phyloP scores from a whole-genome alignment of 1,284 basidiomycete species.

The Athelia sp. region DNA sequence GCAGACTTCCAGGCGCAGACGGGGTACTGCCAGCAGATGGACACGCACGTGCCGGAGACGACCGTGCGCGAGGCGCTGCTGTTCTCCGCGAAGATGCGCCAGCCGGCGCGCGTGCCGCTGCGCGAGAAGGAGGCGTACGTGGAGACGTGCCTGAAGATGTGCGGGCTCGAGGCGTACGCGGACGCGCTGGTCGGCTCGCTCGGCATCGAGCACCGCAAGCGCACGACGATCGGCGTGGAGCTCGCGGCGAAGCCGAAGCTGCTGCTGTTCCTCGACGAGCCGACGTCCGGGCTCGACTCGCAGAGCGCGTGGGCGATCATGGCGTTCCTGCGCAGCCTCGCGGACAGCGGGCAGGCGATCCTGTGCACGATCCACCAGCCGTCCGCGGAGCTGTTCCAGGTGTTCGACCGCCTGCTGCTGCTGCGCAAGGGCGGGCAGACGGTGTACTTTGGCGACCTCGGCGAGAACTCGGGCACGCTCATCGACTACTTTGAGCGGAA shows the following conservation, averaged over 20 bases:
- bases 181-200: conserved; percentile 77
- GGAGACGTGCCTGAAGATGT: conserved; percentile 75
- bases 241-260: conserved; percentile 63
- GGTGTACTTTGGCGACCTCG: conserved; percentile 71
- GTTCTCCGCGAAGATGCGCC: conserved; percentile 81
- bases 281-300: conserved; percentile 72
- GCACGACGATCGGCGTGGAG: conserved; percentile 81
- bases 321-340: conserved; percentile 37
- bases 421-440: conserved; percentile 61
- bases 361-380: conserved; percentile 30
- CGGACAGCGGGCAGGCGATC: conserved; percentile 60
- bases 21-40: conserved; percentile 49
- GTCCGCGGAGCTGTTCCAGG: conserved; percentile 66
- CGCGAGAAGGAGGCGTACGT: conserved; percentile 80
- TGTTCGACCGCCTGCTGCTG: conserved; percentile 61
- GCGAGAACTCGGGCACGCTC: conserved; percentile 44
- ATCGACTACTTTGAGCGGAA: conserved; percentile 64
- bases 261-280: conserved; percentile 78
- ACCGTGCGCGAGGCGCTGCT: conserved; percentile 82
- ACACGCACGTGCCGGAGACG: conserved; percentile 59
- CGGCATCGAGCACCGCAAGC: conserved; percentile 74
- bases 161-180: conserved; percentile 67
- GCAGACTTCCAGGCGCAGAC: conserved; percentile 72
- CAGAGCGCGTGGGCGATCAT: conserved; percentile 57
- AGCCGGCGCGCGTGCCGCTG: conserved; percentile 60